These are phyloP conservation scores for Oryza rufipogon DNA, from an alignment of 176 grass and related monocot species.

Conservation along the genomic window DNA sequence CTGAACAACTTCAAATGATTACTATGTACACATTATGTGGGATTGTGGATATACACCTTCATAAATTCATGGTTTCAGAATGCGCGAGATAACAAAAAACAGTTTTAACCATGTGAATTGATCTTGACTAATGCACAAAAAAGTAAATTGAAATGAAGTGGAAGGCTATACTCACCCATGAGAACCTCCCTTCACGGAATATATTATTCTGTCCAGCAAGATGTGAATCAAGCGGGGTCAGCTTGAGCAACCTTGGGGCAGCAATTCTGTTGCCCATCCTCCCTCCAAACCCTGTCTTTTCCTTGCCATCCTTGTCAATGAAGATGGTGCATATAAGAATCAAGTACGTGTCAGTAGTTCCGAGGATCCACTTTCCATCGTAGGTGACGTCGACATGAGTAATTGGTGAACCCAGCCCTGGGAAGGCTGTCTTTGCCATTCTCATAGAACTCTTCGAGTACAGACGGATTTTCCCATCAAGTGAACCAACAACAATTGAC, in stretches of 20 bases:
- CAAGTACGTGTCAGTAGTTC: constrained; percentile 79
- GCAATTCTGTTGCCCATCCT: constrained; percentile 94
- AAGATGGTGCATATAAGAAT: constrained; percentile 88
- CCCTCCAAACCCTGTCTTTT: constrained; percentile 78
- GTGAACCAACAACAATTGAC: constrained; percentile 84
- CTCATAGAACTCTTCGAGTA: constrained; percentile 98
- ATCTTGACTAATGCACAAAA: background rate
- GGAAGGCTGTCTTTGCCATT: constrained; percentile 96
- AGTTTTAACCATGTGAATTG: background rate
- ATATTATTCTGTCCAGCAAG: constrained; percentile 67
- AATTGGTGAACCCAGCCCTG: constrained; percentile 86
- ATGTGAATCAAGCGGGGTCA: constrained; percentile 80
- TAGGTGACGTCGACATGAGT: constrained; percentile 95
- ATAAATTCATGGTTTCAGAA: background rate
- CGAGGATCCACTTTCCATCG: constrained; percentile 86
- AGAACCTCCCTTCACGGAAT: constrained; percentile 82
- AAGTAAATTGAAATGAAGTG: constrained; percentile 20
- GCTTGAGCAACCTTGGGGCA: constrained; percentile 83
- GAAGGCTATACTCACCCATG: constrained; percentile 63
- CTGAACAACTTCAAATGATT: constrained; percentile 1
- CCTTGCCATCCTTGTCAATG: constrained; percentile 88
- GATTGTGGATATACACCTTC: background rate
- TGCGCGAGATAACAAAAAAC: background rate
- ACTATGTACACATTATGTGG: background rate
- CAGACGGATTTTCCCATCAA: constrained; percentile 92